Evolutionary conservation across 1,139 yeast species (phyloP), one percentile per base, ranked within the genome.

Genomic region (Pichia inconspicua): DNA sequence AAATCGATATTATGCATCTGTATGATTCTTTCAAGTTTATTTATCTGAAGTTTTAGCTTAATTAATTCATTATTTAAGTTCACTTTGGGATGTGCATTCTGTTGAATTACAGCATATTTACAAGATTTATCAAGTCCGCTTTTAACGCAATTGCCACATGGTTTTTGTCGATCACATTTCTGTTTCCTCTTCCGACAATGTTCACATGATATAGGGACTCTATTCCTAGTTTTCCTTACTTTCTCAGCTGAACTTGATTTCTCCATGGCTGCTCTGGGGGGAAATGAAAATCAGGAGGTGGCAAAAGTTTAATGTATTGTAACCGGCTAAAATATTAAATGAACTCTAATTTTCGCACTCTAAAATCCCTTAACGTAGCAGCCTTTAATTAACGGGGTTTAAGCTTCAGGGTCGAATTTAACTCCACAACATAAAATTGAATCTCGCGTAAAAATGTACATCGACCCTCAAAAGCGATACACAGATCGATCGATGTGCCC

Each of bases 201-300:
- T n/a, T 59, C 64, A 48, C 71, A 67, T 0, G 70, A 64, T 1
- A 60, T 63, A 12, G 71, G 71, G 10, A 67, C 54, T 41, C 71
- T 57, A 31, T 62, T 63, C 47, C 71, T 59, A 11, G 64, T 62
- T 49, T 64, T 67, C 42, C 55, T 61, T 9, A 62, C 53, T 27
- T 39, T 50, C 25, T 49, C 49, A 17, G 11, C 5, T 1, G 44
- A 40, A n/a, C 31, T 41, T 42, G 41, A 34, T 19, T 10, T 25
- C 5, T 32, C 35, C n/a, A 39, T 32, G 6, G n/a, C n/a, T n/a
- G n/a, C n/a, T n/a, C n/a, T n/a, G n/a, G n/a, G n/a, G n/a, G n/a
- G n/a, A n/a, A n/a, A n/a, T n/a, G n/a, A n/a, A n/a, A n/a, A n/a
- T n/a, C n/a, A n/a, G n/a, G n/a, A n/a, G n/a, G n/a, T n/a, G n/a